Evolutionary conservation across 2,329 filamentous ascomycete species (phyloP).

Genomic region (Orbilia oligospora): DNA sequence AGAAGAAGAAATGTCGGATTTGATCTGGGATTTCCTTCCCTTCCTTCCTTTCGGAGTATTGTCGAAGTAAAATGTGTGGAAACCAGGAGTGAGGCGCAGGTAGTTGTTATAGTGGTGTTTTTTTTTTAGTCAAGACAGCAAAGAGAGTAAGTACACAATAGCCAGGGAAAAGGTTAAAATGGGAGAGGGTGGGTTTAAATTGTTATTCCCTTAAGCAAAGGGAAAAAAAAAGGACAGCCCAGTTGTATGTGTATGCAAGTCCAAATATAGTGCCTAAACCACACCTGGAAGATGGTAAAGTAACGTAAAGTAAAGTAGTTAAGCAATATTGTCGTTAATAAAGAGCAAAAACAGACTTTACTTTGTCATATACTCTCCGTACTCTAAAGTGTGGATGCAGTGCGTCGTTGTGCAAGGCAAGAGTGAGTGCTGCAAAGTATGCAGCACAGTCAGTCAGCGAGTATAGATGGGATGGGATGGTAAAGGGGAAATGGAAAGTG

Average conservation of each 20-base stretch:
- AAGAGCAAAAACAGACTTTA: not conserved
- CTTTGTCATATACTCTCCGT: not conserved
- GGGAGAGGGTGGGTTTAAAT: conserved; percentile 44
- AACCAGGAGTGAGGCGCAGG: conserved; percentile 48
- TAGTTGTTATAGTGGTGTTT: not conserved
- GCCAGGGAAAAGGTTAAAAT: conserved; percentile 34
- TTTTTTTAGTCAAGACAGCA: conserved; percentile 10
- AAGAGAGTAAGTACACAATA: not conserved
- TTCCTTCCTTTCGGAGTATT: conserved; percentile 39
- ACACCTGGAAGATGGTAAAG: not conserved
- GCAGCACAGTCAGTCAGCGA: too few species aligned
- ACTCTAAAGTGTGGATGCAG: too few species aligned
- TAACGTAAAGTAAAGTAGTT: too few species aligned
- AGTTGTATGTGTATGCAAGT: not conserved
- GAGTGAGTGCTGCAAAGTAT: too few species aligned
- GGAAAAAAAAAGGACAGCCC: not conserved
- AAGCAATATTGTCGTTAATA: too few species aligned
- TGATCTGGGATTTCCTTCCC: conserved; percentile 3
- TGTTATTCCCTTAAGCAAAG: not conserved
- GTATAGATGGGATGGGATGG: not conserved
- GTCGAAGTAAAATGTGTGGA: conserved; percentile 24
- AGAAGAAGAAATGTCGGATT: conserved; percentile 14
- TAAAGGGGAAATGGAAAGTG: too few species aligned
- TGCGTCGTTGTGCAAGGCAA: too few species aligned
- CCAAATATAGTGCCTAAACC: not conserved